A percentile compares a stretch with the other conserved stretches of the same genome.
Conservation (phyloP, 345 rosid genomes). For the Streptanthus diversifolius region DNA sequence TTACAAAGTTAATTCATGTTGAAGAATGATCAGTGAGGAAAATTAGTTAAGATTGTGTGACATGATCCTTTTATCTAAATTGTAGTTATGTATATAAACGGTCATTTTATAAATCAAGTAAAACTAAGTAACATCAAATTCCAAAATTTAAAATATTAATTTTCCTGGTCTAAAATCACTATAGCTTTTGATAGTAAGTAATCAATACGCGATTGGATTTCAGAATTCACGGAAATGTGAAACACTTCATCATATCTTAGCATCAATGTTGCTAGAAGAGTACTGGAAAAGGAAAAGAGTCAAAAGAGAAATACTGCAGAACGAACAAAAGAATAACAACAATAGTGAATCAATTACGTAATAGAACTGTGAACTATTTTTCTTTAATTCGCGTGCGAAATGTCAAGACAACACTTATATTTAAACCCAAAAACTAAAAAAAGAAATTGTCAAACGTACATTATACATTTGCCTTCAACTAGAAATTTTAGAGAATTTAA, state of each 20-base stretch:
- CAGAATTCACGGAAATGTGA: neutral
- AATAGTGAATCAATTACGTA: neutral
- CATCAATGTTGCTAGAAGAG: neutral
- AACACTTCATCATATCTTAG: neutral
- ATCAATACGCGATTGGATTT: neutral
- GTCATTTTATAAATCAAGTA: neutral
- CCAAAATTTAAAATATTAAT: too few species aligned
- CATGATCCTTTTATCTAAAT: neutral
- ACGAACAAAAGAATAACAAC: neutral
- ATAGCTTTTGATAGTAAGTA: too few species aligned
- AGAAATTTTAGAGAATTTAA: too few species aligned
- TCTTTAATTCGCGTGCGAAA: neutral
- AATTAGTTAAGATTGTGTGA: neutral
- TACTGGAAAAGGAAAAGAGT: neutral
- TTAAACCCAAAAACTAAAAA: neutral
- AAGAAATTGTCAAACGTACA: neutral
- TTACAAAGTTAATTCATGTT: neutral
- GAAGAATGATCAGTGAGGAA: neutral
- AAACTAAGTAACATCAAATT: neutral
- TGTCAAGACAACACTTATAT: neutral
- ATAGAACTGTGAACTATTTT: neutral
- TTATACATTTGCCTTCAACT: neutral
- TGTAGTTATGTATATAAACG: neutral
- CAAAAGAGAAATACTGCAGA: neutral
- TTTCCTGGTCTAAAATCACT: neutral